Base-by-base conservation (phyloP, 495 filamentous ascomycete genomes). In the Xylaria castorea region DNA sequence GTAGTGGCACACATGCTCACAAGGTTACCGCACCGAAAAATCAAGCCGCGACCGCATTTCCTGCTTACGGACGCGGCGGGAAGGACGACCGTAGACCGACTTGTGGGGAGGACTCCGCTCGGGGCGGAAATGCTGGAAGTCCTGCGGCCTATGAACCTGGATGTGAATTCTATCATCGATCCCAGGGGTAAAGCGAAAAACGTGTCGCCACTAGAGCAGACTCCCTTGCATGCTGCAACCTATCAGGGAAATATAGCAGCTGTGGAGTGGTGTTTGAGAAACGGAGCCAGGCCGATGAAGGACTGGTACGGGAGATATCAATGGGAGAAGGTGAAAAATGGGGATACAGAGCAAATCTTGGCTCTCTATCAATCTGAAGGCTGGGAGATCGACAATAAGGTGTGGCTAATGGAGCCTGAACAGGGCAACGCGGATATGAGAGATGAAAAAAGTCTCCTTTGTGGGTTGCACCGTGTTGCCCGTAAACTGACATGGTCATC, bases 21-120 rank as follows among this genome's bases (percentile, higher is more conserved):
- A 1, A 40, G 36, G 36, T 20, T 64, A 7, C 22, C 61, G 61
- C 61, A 40, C 38, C 36, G 14, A 5, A 64, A 44, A 8, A 64
- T 64, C 61, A 64, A 40, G 14, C 61, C 61, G 61, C 61, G 61
- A 44, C 61, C 61, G 61, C 61, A 44, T 22, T 64, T 42, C 61
- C 22, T 64, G n/a, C 38, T 64, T 14, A 44, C n/a, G 12, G 61
- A 64, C 3, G 61, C 61, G 14, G 61, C 61, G 18, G 7, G 61
- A 38, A 63, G 60, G 36, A 20, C n/a, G 20, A 5, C 20, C 8
- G 18, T 42, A 8, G 60, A 25, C 60, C 60, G 36, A 8, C 36
- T 12, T 40, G 3, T 27, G 5, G 60, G 60, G 27, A 44, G 20
- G 58, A 18, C 5, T 14, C 30, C 61, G 38, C 38, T 44, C 14